These are phyloP conservation scores for Xylaria telfairii DNA, from an alignment of 495 filamentous ascomycete genomes.

Conservation along the genomic window DNA sequence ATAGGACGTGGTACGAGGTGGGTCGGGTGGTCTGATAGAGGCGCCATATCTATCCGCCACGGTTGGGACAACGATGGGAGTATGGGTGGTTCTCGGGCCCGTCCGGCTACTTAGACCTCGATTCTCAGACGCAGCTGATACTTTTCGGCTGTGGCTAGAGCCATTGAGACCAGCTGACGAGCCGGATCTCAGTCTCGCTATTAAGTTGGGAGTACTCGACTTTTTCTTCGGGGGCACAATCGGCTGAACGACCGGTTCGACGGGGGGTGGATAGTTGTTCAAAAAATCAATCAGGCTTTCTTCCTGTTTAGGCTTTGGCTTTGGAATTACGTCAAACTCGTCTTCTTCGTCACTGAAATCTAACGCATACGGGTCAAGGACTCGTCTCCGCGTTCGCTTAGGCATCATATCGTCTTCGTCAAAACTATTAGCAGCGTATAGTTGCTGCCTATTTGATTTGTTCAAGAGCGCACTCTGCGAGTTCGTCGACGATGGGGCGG, in stretches of 20 bases:
- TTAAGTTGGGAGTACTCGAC: conserved; percentile 64
- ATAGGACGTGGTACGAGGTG: conserved; percentile 27
- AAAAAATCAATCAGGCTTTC: conserved; percentile 91
- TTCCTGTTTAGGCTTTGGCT: conserved; percentile 55
- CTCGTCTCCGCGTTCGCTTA: conserved; percentile 73
- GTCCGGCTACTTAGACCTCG: conserved; percentile 44
- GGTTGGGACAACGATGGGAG: conserved; percentile 54
- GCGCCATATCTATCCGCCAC: conserved; percentile 36
- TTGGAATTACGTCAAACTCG: conserved; percentile 47
- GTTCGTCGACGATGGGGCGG: conserved; percentile 55
- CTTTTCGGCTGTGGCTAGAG: conserved; percentile 33
- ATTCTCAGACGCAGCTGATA: conserved; percentile 38
- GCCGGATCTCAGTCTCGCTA: conserved; percentile 60
- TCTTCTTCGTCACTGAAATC: conserved; percentile 81
- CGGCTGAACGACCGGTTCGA: conserved; percentile 53
- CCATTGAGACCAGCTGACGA: conserved; percentile 50
- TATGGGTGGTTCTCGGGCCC: conserved; percentile 43
- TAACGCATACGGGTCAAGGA: conserved; percentile 90
- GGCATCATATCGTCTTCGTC: conserved; percentile 59
- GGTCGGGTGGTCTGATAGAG: conserved; percentile 23
- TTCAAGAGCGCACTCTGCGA: conserved; percentile 58
- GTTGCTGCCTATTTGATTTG: conserved; percentile 34
- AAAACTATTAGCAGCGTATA: conserved; percentile 33
- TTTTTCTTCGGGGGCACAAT: conserved; percentile 61
- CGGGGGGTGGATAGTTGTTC: conserved; percentile 77